phyloP scores from a whole-genome alignment of 768 basidiomycete genomes.

The Boletus rex-veris region DNA sequence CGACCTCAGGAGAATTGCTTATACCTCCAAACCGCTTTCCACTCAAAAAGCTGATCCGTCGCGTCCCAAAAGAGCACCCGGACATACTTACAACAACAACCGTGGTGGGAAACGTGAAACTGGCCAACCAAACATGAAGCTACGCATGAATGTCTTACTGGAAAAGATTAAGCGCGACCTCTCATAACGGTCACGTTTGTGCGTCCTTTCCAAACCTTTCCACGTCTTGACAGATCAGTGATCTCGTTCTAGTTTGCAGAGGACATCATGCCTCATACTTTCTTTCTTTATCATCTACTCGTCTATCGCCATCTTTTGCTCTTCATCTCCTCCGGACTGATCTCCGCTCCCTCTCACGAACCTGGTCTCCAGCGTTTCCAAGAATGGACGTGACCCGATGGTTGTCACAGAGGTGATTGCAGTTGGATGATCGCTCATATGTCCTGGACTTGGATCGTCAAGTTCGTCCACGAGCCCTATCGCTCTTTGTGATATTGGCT shows the following conservation, averaged over 20 bases:
- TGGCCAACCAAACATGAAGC: constrained; percentile 74
- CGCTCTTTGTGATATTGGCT: constrained; percentile 41
- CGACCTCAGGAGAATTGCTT: constrained; percentile 60
- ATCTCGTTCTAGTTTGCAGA: neutral
- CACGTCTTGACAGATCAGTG: neutral
- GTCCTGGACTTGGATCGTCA: constrained; percentile 80
- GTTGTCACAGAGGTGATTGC: constrained; percentile 66
- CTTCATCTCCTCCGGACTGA: constrained; percentile 23
- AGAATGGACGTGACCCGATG: constrained; percentile 42
- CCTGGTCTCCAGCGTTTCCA: constrained; percentile 56
- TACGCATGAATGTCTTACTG: constrained; percentile 82
- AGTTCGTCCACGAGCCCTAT: constrained; percentile 82
- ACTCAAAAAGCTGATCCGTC: constrained; percentile 51
- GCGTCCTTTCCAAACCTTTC: neutral
- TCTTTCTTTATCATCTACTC: constrained; percentile 55
- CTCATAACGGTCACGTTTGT: constrained; percentile 27
- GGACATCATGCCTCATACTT: constrained; percentile 34
- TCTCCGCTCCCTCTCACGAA: constrained; percentile 53
- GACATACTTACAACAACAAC: constrained; percentile 13
- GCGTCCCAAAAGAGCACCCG: constrained; percentile 23
- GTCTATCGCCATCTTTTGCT: constrained; percentile 39
- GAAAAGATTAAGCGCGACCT: constrained; percentile 76
- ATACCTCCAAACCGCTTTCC: constrained; percentile 55
- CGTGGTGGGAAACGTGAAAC: constrained; percentile 31
- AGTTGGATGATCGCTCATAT: constrained; percentile 78